Base-by-base conservation (phyloP, 768 basidiomycete species). In the Peribolospora baueri region DNA sequence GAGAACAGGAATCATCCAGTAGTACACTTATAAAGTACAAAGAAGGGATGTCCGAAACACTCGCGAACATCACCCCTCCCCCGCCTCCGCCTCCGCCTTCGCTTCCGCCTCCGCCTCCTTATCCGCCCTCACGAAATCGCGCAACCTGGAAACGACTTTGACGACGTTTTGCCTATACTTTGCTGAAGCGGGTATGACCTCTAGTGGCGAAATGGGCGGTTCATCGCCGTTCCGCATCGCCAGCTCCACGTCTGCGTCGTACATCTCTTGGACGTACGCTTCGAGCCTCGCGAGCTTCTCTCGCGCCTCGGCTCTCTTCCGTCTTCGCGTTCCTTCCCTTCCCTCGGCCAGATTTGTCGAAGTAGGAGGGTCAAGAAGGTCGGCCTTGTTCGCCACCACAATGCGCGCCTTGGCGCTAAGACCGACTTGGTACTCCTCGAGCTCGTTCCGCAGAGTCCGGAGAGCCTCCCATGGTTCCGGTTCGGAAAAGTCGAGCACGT, bases 381-480 rank as follows among this genome's bases (percentile, higher is more conserved):
- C 93, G 0, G 87, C 93, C 67, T 98, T 98, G 72, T 95, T 98
- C 38, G 85, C 83, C 13, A 97, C 71, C 46, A 98, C 83, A 64
- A 93, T 73, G 37, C 80, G 73, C 25, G 78, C 81, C 63, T 82
- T 78, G 14, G 67, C 63, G 63, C 81, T 82, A 74, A 95, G 77
- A 10, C 81, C 85, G 2, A 74, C 71, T 64, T 82, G 77, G 57
- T 69, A 71, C 62, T 75, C 76, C 62, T 88, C 84, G 39, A 97
- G 69, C 68, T 97, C 91, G n/a, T 79, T 75, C 25, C 74, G 71
- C 9, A 97, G 70, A 8, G 81, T 72, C 4, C 68, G 62, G 37
- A 95, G 71, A 53, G 87, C 86, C 10, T 80, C 76, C 75, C 80
- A 82, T 0, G 90, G 87, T 25, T 74, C 73, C 1, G 77, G 72